Percentiles rank a stretch among this genome's conserved stretches.
These are phyloP conservation scores for Hordeum vulgare DNA, from an alignment of 176 grass and related monocot species.

Conservation along the genomic window DNA sequence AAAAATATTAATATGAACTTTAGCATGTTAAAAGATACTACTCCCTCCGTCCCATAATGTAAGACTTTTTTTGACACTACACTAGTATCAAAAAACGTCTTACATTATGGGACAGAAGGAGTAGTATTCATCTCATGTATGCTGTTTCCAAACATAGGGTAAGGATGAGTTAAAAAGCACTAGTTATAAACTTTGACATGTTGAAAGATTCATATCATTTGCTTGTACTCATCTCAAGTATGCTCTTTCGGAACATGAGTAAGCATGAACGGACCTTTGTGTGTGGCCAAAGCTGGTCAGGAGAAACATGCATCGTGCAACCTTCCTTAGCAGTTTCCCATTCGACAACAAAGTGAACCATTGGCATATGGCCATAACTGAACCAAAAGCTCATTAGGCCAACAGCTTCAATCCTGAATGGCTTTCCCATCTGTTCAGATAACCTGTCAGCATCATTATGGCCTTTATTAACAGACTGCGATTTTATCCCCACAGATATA, in stretches of 20 bases:
- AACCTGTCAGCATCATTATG: constrained; percentile 58
- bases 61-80: too few relatives aligned
- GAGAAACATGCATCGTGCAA: constrained; percentile 97
- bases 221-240: neutral
- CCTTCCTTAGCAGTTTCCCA: constrained; percentile 84
- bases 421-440: constrained; percentile 88
- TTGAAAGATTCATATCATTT: constrained; percentile 1
- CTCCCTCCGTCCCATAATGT: too few relatives aligned
- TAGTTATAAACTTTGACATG: neutral
- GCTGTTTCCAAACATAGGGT: neutral
- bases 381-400: constrained; percentile 98
- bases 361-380: constrained; percentile 85
- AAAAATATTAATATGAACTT: neutral
- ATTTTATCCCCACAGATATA: constrained; percentile 33
- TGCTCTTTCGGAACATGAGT: neutral
- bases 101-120: too few relatives aligned
- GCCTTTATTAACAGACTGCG: constrained; percentile 45
- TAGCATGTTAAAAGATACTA: neutral
- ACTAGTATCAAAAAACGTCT: too few relatives aligned
- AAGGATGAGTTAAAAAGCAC: neutral
- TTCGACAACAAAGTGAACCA: constrained; percentile 99
- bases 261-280: constrained; percentile 66
- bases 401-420: constrained; percentile 95
- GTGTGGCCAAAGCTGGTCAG: constrained; percentile 99
- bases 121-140: neutral